Evolutionary conservation across 176 grass and related monocot species (phyloP), one percentile per base, ranked within the genome.

Genomic region (Carex parvula): DNA sequence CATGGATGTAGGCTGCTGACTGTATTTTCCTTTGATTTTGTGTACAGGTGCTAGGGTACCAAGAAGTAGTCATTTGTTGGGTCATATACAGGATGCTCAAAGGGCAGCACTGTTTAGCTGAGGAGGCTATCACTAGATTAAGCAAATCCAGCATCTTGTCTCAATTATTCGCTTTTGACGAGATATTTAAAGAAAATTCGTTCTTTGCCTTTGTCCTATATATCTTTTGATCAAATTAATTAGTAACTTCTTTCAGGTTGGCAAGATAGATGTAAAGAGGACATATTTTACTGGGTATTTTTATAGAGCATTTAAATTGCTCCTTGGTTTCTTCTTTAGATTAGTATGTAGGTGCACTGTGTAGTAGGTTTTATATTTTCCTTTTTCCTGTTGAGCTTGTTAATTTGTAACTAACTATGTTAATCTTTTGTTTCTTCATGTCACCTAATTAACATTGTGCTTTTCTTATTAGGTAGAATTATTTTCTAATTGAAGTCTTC

Each of bases 41-140:
- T 67, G 18, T 85, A 2, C 60, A 85, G 84, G 84, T 85, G 5
- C 30, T 85, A 20, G 77, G 59, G 20, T 79, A 79, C 71, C 71
- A 85, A 52, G n/a, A n/a, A n/a, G 84, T 79, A 85, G 84, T 60
- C 72, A 85, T 35, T 67, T 85, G 17, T 8, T 85, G 5, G 14
- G 17, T 4, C 73, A 85, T 77, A 85, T 79, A 39, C 60, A 85
- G 20, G 60, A 85, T 85, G 84, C 84, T 42, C 84, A 85, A 65
- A 85, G 37, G 84, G 84, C 84, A 52, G 84, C 84, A 20, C 73
- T 85, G 84, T 65, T 85, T 85, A 65, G 84, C 84, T n/a, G 84
- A 79, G 60, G 84, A 85, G 84, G 84, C 84, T 30, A 61, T 85
- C 37, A 65, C 12, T 85, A 85, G 84, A 79, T 78, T 85, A 59